Evolutionary conservation across 2,329 filamentous ascomycete species (phyloP).

Genomic region (Ophiognomonia clavigignenti-juglandacearum): DNA sequence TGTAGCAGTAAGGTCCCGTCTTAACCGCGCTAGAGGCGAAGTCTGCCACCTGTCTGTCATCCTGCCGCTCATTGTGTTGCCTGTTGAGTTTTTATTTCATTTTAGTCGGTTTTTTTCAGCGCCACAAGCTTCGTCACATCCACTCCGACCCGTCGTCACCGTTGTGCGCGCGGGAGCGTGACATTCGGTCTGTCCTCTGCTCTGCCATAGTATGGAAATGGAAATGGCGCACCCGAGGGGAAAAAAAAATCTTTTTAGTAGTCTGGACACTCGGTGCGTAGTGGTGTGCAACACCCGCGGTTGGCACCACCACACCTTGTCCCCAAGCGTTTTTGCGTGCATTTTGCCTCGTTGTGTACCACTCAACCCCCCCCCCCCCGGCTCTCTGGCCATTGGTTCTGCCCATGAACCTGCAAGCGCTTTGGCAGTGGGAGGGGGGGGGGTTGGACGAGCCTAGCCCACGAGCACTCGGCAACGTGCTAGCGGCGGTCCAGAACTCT

Average conservation of each 20-base stretch:
- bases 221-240: conserved; percentile 5
- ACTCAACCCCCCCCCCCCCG: too few relatives aligned
- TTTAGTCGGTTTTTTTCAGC: not conserved
- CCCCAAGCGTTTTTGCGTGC: not conserved
- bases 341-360: not conserved
- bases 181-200: not conserved
- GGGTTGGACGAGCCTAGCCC: not conserved
- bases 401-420: not conserved
- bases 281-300: not conserved
- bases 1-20: not conserved
- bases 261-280: not conserved
- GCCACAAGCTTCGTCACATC: not conserved
- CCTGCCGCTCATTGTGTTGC: not conserved
- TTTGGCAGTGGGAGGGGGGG: not conserved
- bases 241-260: not conserved
- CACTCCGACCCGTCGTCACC: not conserved
- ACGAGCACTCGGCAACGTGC: not conserved
- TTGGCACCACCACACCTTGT: not conserved
- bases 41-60: not conserved
- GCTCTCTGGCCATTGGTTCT: not conserved
- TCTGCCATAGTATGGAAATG: not conserved
- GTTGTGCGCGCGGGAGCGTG: not conserved
- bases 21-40: conserved; percentile 2
- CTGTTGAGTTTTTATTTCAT: not conserved
- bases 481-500: not conserved